Percentiles rank a stretch among this genome's conserved stretches.
Conservation (phyloP, 73 alveolate species). For the Tetrahymena malaccensis region DNA sequence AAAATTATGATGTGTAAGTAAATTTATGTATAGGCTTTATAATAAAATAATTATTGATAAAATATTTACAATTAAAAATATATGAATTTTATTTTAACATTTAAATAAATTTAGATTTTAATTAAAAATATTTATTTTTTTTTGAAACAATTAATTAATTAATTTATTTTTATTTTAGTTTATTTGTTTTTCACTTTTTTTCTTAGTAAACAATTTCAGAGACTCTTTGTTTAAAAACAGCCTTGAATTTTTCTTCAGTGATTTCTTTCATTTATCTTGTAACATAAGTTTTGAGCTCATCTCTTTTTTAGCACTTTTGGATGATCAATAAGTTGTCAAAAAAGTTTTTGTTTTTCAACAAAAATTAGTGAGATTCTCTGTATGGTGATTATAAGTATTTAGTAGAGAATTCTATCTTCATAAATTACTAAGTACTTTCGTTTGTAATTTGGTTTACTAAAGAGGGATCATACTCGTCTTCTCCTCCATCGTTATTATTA, state of each 20-base stretch:
- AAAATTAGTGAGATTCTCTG: background rate
- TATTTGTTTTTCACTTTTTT: background rate
- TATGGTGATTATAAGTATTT: background rate
- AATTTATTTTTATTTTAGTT: no score
- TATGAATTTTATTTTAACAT: no score
- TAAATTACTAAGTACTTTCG: background rate
- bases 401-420: background rate
- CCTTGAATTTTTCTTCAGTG: background rate
- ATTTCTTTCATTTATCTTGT: background rate
- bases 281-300: background rate
- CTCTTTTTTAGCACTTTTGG: background rate
- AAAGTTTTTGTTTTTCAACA: background rate
- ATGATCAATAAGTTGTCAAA: background rate
- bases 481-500: background rate
- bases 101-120: no score
- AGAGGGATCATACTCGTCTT: background rate
- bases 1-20: no score
- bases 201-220: background rate
- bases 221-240: background rate
- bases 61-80: no score
- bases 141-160: no score
- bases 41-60: no score
- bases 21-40: no score
- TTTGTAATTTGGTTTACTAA: background rate
- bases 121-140: no score